Conservation (phyloP, 768 basidiomycete genomes). For the Lactarius deliciosus region DNA sequence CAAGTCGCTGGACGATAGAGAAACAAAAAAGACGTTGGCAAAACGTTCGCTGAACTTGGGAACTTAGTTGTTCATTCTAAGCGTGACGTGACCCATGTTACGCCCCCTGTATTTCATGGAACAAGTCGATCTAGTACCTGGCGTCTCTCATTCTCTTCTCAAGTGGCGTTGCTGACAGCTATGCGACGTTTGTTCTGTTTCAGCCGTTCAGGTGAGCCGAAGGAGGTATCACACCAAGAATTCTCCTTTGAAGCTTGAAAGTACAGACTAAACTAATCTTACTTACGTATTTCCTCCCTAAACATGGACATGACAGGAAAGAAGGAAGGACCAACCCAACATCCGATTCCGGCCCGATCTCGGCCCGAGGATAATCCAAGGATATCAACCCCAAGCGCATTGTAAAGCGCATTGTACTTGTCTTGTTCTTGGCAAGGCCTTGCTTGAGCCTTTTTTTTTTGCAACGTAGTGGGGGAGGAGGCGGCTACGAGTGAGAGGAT, state of each 20-base stretch:
- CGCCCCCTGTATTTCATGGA: slow-evolving; percentile 20
- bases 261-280: slow-evolving; percentile 10
- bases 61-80: slow-evolving; percentile 33
- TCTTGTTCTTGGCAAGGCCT: too few relatives aligned
- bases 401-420: too few relatives aligned
- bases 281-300: slow-evolving; percentile 24
- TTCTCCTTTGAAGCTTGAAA: neutral
- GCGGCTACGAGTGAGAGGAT: too few relatives aligned
- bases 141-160: neutral
- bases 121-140: neutral
- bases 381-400: neutral
- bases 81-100: slow-evolving; percentile 31
- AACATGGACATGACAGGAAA: slow-evolving; percentile 12
- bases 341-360: slow-evolving; percentile 20
- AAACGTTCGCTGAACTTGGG: slow-evolving; percentile 31
- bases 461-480: too few relatives aligned
- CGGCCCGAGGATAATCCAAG: neutral
- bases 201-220: neutral
- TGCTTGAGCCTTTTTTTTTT: too few relatives aligned
- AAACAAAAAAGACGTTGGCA: slow-evolving; percentile 25
- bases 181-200: neutral
- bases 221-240: neutral
- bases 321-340: slow-evolving; percentile 12
- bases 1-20: slow-evolving; percentile 22
- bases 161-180: neutral